These are phyloP conservation scores for Aurantiochytrium sp. DNA, from an alignment of 108 stramenopile genomes.

Conservation along the genomic window DNA sequence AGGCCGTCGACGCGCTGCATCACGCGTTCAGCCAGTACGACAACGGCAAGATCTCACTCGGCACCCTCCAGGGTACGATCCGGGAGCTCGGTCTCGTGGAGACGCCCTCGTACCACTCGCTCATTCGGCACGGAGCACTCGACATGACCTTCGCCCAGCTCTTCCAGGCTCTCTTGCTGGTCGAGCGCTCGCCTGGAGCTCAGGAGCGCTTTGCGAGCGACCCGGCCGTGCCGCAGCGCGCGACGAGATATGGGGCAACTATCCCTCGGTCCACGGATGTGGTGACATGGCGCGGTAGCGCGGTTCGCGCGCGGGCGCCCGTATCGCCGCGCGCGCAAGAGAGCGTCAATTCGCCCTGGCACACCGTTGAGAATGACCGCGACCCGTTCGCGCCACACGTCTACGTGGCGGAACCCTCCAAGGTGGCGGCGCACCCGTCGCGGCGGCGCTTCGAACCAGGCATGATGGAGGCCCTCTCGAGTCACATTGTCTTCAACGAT, in stretches of 20 bases:
- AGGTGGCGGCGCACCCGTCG: background rate
- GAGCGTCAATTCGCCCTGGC: constrained; percentile 5
- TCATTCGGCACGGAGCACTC: background rate
- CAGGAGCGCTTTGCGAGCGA: too few species aligned
- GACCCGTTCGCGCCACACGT: background rate
- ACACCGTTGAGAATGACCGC: background rate
- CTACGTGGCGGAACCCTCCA: background rate
- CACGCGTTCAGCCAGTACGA: background rate
- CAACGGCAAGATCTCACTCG: background rate
- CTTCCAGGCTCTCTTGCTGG: background rate
- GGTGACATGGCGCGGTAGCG: background rate
- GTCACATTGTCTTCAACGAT: background rate
- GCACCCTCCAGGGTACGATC: background rate
- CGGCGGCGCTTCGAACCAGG: background rate
- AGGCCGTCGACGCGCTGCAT: background rate
- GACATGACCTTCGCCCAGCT: constrained; percentile 15
- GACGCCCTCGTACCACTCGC: background rate
- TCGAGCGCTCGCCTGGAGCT: background rate
- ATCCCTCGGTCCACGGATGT: background rate
- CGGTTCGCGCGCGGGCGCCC: background rate
- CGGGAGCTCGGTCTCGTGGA: background rate
- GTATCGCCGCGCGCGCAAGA: background rate
- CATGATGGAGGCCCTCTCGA: background rate
- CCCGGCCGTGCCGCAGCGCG: too few species aligned
- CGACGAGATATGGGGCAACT: background rate